Evolutionary conservation across 2,329 filamentous ascomycete genomes (phyloP).

Genomic region (Fusarium foetens): DNA sequence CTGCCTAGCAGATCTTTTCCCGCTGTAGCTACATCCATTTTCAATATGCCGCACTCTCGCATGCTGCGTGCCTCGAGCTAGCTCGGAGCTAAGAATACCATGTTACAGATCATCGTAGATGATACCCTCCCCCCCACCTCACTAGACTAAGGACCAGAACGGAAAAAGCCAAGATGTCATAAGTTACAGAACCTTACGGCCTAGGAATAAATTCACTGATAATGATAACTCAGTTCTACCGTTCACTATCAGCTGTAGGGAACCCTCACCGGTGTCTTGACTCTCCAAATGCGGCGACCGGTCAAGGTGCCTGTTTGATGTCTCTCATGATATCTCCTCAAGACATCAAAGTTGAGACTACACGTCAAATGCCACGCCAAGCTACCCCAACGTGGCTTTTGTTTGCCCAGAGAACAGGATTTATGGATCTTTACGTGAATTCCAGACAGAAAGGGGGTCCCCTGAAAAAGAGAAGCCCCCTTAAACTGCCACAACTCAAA

Average conservation of each 20-base stretch:
- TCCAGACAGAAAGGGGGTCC: background rate
- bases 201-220: background rate
- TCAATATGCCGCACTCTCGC: slow-evolving; percentile 8
- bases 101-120: slow-evolving; percentile 3
- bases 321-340: background rate
- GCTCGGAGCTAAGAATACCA: background rate
- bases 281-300: slow-evolving; percentile 5
- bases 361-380: background rate
- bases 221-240: slow-evolving; percentile 10
- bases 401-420: background rate
- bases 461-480: background rate
- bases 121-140: background rate
- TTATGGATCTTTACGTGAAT: slow-evolving; percentile 3
- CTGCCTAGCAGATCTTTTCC: slow-evolving; percentile 3
- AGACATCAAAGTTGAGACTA: background rate
- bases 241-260: background rate
- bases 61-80: background rate
- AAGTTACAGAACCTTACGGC: background rate
- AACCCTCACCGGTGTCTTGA: slow-evolving; percentile 16
- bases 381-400: slow-evolving; percentile 4
- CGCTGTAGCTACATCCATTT: background rate
- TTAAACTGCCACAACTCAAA: slow-evolving; percentile 20
- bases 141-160: background rate
- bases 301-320: background rate
- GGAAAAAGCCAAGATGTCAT: slow-evolving; percentile 4